Evolutionary conservation across 2,329 filamentous ascomycete species (phyloP).

Genomic region (Botrytis galanthina): DNA sequence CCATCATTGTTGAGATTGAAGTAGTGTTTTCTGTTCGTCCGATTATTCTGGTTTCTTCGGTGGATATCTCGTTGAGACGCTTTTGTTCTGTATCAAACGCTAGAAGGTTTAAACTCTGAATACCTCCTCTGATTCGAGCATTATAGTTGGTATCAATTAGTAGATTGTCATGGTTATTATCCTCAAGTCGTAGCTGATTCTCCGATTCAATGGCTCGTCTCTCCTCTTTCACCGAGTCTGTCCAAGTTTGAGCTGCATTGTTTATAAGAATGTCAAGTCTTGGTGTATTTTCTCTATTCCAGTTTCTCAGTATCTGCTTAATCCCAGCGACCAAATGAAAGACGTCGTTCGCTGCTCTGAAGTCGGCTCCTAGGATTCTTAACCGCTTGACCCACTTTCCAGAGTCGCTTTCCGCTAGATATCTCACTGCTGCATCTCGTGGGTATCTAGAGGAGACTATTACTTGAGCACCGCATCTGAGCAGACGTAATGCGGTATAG

Average conservation of each 20-base stretch:
- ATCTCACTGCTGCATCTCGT: constrained; percentile 23
- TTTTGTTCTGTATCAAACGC: constrained; percentile 14
- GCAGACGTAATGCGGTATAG: constrained; percentile 23
- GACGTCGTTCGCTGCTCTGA: constrained; percentile 13
- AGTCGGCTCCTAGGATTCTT: constrained; percentile 17
- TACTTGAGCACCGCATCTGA: constrained; percentile 26
- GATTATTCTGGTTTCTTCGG: not conserved
- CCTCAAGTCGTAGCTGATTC: not conserved
- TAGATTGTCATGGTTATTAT: not conserved
- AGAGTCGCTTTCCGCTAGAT: constrained; percentile 22
- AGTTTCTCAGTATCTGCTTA: not conserved
- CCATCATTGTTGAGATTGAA: not conserved
- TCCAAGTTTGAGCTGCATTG: constrained; percentile 28
- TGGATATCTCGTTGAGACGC: not conserved
- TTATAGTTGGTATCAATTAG: constrained; percentile 6
- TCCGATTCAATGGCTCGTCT: constrained; percentile 21
- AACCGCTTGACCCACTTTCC: constrained; percentile 18
- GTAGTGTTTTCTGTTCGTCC: not conserved
- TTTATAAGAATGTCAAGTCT: constrained; percentile 28
- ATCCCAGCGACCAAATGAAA: not conserved
- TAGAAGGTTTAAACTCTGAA: not conserved
- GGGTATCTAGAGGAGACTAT: constrained; percentile 26
- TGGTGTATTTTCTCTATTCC: not conserved
- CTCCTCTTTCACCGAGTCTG: constrained; percentile 24
- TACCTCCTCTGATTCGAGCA: constrained; percentile 7